phyloP scores from a whole-genome alignment of 192 early-diverging fungal species.

The Coemansia guatemalensis region DNA sequence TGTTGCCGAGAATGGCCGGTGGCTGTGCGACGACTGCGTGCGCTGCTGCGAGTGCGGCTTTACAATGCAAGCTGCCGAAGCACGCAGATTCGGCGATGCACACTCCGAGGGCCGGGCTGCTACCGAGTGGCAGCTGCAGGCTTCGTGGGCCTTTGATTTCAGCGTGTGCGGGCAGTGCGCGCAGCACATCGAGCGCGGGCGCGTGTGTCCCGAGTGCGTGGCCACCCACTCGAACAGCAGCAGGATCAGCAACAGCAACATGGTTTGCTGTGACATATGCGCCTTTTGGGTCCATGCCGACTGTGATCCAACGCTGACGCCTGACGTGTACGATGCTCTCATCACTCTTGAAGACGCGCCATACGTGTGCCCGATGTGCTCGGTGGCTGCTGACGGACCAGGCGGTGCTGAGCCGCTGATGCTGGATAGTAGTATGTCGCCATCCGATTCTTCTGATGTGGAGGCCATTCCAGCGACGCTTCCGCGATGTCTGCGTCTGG shows the following conservation, averaged over 20 bases:
- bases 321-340: constrained; percentile 58
- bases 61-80: constrained; percentile 7
- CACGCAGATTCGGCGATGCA: neutral
- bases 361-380: constrained; percentile 61
- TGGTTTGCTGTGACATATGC: constrained; percentile 67
- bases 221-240: constrained; percentile 52
- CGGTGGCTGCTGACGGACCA: neutral
- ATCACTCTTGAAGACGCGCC: constrained; percentile 56
- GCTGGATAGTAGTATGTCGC: constrained; percentile 5
- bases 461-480: constrained; percentile 1
- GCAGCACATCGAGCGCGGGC: constrained; percentile 49
- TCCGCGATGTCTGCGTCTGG: constrained; percentile 12
- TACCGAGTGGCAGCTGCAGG: constrained; percentile 8
- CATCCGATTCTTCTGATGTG: constrained; percentile 4
- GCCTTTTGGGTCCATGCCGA: constrained; percentile 59
- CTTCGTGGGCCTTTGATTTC: constrained; percentile 54
- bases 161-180: constrained; percentile 57
- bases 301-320: constrained; percentile 55
- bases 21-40: constrained; percentile 49
- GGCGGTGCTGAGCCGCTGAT: constrained; percentile 2
- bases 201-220: constrained; percentile 59
- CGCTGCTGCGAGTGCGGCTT: constrained; percentile 45
- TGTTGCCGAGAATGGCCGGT: constrained; percentile 23
- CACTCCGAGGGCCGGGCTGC: too few relatives aligned
- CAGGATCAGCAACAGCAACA: constrained; percentile 54